phyloP scores from a whole-genome alignment of 306 rosid genomes.

The Cucurbita argyrosperma region DNA sequence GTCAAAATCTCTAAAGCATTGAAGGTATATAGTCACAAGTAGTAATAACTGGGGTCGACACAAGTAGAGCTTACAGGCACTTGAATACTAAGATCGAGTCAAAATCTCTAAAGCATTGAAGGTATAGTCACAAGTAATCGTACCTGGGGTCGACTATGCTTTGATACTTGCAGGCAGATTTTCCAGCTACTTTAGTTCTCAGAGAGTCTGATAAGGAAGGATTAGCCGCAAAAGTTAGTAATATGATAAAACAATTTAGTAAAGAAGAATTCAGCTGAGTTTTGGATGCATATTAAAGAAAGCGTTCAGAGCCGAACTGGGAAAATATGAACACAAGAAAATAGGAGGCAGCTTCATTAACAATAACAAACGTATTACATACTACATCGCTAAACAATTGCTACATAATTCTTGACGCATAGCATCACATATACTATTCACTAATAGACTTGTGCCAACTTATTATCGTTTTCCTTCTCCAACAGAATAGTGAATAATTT shows the following conservation, averaged over 20 bases:
- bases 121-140: no score
- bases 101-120: no score
- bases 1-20: not conserved
- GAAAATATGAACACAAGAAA: constrained; percentile 2
- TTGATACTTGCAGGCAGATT: not conserved
- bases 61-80: not conserved
- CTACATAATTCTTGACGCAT: constrained; percentile 30
- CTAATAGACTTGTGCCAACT: constrained; percentile 31
- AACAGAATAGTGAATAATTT: constrained; percentile 17
- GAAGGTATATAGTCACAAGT: not conserved
- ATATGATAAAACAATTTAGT: not conserved
- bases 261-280: not conserved
- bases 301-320: not conserved
- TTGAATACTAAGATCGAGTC: no score
- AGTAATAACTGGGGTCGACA: not conserved
- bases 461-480: constrained; percentile 31
- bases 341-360: constrained; percentile 36
- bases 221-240: not conserved
- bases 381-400: constrained; percentile 36
- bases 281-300: not conserved
- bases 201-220: not conserved
- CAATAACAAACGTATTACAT: constrained; percentile 43
- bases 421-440: constrained; percentile 21
- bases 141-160: not conserved
- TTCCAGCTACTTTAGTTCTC: not conserved